These are phyloP conservation scores for Evernia prunastri DNA, from an alignment of 495 filamentous ascomycete species.

Conservation along the genomic window DNA sequence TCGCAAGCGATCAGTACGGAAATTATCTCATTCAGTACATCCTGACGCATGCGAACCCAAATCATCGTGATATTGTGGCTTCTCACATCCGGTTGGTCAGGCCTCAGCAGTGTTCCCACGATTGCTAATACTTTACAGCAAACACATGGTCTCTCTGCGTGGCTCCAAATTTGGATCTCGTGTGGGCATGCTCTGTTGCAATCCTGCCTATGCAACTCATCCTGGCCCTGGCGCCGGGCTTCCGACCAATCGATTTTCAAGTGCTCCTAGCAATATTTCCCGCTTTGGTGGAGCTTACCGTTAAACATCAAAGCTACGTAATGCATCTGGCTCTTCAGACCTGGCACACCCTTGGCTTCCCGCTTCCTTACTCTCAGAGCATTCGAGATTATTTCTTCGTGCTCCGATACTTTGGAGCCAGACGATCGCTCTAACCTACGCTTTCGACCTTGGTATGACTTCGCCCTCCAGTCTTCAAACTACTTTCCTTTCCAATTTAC, in stretches of 20 bases:
- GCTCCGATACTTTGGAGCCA: conserved; percentile 6
- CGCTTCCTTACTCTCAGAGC: background rate
- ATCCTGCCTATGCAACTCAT: conserved; percentile 76
- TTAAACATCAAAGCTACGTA: conserved; percentile 26
- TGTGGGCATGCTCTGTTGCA: conserved; percentile 97
- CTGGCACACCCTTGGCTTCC: conserved; percentile 5
- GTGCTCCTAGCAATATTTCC: conserved; percentile 47
- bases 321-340: background rate
- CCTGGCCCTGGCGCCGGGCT: conserved; percentile 72
- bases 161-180: conserved; percentile 98
- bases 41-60: conserved; percentile 73
- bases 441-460: conserved; percentile 9
- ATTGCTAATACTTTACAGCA: conserved; percentile 40
- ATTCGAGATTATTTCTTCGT: background rate
- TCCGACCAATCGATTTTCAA: conserved; percentile 51
- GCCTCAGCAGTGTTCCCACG: conserved; percentile 6
- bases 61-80: conserved; percentile 88
- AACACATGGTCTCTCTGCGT: conserved; percentile 98
- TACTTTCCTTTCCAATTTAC: conserved; percentile 16
- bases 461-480: conserved; percentile 1
- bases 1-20: conserved; percentile 96
- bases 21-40: conserved; percentile 99
- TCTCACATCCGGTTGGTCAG: conserved; percentile 68
- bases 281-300: conserved; percentile 47
- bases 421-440: conserved; percentile 2